Conservation (phyloP, 2,329 filamentous ascomycete genomes). For the Tetracladium maxilliforme region DNA sequence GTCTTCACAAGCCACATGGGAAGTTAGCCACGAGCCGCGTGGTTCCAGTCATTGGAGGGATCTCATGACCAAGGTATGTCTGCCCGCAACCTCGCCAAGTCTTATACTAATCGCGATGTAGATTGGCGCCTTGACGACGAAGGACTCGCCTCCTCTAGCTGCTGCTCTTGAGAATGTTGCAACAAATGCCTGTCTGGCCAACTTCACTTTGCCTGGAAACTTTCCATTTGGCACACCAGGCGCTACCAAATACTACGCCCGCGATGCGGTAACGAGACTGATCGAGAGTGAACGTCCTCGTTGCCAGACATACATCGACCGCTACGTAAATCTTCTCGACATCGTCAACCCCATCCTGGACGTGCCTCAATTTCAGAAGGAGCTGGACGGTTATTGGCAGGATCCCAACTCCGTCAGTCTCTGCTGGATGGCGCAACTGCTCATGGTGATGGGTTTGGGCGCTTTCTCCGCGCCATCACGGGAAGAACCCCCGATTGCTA, state of each 20-base stretch:
- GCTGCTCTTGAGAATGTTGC: too few species aligned
- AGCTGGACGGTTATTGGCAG: background rate
- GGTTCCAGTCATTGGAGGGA: too few species aligned
- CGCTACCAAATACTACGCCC: background rate
- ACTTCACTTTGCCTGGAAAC: constrained; percentile 1
- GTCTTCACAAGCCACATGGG: too few species aligned
- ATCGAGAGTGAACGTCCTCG: background rate
- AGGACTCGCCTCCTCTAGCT: too few species aligned
- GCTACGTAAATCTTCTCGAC: background rate
- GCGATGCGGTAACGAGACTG: background rate
- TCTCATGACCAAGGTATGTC: too few species aligned
- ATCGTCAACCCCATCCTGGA: background rate
- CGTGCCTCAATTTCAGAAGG: constrained; percentile 1
- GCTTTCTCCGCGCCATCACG: constrained; percentile 1
- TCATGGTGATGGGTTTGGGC: constrained; percentile 1
- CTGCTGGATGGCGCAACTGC: background rate
- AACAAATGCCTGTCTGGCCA: too few species aligned
- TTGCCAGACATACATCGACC: constrained; percentile 1
- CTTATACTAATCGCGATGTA: too few species aligned
- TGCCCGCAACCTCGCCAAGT: too few species aligned
- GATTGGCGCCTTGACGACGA: too few species aligned
- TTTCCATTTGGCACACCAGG: constrained; percentile 1
- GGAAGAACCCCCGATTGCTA: background rate
- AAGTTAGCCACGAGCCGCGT: too few species aligned
- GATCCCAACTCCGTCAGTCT: constrained; percentile 1